Conservation (phyloP, 2,329 filamentous ascomycete genomes). For the Daldinia sp. region DNA sequence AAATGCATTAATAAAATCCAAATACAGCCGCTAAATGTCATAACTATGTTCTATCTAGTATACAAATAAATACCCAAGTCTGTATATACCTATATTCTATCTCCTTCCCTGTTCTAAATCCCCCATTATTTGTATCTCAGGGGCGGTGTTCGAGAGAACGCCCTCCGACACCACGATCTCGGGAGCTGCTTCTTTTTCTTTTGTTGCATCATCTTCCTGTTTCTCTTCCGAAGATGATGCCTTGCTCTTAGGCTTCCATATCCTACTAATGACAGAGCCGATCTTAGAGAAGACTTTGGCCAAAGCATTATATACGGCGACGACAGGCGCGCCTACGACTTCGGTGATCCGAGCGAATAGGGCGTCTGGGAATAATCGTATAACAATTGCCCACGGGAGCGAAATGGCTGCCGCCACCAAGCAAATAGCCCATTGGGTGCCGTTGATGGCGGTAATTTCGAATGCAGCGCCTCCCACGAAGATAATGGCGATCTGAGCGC, state of each 20-base stretch:
- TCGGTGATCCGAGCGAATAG: constrained; percentile 53
- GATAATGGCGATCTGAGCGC: constrained; percentile 67
- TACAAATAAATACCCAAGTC: background rate
- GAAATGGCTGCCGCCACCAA: constrained; percentile 62
- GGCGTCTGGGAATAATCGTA: constrained; percentile 64
- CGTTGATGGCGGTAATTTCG: constrained; percentile 62
- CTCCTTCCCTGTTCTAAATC: constrained; percentile 46
- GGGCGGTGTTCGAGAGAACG: constrained; percentile 19
- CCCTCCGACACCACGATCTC: constrained; percentile 46
- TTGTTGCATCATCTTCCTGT: constrained; percentile 4
- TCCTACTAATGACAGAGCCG: constrained; percentile 36
- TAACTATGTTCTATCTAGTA: background rate
- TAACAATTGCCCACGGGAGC: constrained; percentile 62
- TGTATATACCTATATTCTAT: constrained; percentile 21
- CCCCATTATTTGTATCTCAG: constrained; percentile 45
- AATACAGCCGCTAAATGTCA: constrained; percentile 3
- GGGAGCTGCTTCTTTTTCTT: constrained; percentile 37
- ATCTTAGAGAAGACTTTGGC: constrained; percentile 40
- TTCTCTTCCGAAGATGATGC: constrained; percentile 10
- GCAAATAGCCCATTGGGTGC: constrained; percentile 66
- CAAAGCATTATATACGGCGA: constrained; percentile 45
- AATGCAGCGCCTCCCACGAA: constrained; percentile 69
- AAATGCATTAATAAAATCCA: background rate
- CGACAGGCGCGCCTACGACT: constrained; percentile 50
- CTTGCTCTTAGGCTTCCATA: constrained; percentile 28